Evolutionary conservation across 2,329 filamentous ascomycete genomes (phyloP).

Genomic region (Fusarium veterinarium): DNA sequence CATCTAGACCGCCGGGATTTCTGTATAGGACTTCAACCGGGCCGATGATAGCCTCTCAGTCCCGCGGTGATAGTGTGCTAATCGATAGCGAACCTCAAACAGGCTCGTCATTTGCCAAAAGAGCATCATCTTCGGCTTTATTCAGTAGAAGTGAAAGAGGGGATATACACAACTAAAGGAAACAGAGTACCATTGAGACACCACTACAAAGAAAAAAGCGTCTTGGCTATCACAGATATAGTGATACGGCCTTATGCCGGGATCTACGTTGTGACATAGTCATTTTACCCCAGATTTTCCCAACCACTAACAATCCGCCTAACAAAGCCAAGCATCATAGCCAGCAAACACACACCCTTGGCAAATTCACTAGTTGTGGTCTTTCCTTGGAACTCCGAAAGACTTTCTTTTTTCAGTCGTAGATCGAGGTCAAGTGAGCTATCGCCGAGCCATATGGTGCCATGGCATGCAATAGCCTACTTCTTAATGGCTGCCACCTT

Average conservation of each 20-base stretch:
- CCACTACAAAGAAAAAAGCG: conserved; percentile 24
- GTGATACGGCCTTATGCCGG: conserved; percentile 9
- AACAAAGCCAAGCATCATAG: not conserved
- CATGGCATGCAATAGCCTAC: conserved; percentile 30
- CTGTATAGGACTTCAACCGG: conserved; percentile 60
- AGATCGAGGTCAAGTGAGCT: conserved; percentile 25
- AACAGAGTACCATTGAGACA: conserved; percentile 4
- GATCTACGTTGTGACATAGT: not conserved
- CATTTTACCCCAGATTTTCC: conserved; percentile 17
- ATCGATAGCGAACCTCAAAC: not conserved
- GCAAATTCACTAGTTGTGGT: not conserved
- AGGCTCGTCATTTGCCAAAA: not conserved
- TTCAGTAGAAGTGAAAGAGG: not conserved
- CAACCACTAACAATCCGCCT: not conserved
- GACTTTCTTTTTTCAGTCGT: conserved; percentile 1
- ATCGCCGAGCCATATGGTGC: conserved; percentile 28
- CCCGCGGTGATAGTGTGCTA: conserved; percentile 57
- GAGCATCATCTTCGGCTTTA: not conserved
- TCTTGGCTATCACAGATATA: conserved; percentile 16
- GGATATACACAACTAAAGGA: conserved; percentile 1
- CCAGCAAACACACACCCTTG: not conserved
- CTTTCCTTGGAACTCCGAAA: not conserved
- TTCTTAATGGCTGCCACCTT: conserved; percentile 14
- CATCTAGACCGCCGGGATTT: conserved; percentile 60
- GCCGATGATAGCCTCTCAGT: conserved; percentile 57